Percentiles rank a stretch among this genome's conserved stretches.
Evolutionary conservation across 2,329 filamentous ascomycete genomes (phyloP).

Genomic region (Clonostachys solani): DNA sequence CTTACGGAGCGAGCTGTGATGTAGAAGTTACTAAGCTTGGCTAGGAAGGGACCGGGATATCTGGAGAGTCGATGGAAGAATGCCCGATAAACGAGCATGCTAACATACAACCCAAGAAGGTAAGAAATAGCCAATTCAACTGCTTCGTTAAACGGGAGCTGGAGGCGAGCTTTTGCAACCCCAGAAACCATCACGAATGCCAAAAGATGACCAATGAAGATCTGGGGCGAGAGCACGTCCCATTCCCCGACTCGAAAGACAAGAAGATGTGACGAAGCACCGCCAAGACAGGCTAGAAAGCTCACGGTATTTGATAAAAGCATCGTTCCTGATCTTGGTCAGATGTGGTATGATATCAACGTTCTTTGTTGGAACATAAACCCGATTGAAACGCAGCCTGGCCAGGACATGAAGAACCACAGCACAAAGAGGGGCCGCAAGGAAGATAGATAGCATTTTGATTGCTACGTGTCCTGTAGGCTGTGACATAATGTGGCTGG

Average conservation of each 20-base stretch:
- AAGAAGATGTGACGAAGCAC: conserved; percentile 8
- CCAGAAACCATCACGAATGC: neutral
- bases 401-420: too few relatives aligned
- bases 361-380: too few relatives aligned
- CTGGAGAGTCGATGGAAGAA: conserved; percentile 10
- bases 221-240: conserved; percentile 9
- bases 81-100: conserved; percentile 8
- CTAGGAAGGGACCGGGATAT: conserved; percentile 8
- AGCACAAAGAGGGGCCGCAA: too few relatives aligned
- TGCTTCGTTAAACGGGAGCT: neutral
- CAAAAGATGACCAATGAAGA: conserved; percentile 11
- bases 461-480: too few relatives aligned
- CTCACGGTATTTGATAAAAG: neutral
- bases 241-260: conserved; percentile 16
- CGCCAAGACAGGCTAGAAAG: neutral
- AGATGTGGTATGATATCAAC: too few relatives aligned
- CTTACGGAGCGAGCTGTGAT: conserved; percentile 11
- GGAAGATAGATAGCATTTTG: too few relatives aligned
- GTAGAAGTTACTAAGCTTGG: conserved; percentile 11
- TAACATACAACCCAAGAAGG: conserved; percentile 6
- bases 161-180: neutral
- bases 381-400: too few relatives aligned
- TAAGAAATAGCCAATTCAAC: conserved; percentile 1
- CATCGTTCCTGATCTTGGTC: neutral
- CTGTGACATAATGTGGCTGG: too few relatives aligned